Conservation (phyloP, 768 basidiomycete genomes). For the Boletellus ananas region DNA sequence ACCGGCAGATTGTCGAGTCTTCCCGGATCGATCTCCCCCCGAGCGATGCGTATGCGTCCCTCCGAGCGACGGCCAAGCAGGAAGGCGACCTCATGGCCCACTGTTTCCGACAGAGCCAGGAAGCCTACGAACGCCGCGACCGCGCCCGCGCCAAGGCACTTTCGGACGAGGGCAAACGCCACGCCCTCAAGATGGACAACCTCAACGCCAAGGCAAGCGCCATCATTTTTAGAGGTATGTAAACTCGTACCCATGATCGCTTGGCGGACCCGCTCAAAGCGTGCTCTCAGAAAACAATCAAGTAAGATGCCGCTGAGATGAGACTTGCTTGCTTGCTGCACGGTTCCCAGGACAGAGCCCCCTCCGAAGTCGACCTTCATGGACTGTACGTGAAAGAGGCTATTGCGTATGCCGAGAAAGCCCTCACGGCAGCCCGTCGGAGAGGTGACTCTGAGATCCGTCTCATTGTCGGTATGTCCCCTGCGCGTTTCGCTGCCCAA, state of each 20-base stretch:
- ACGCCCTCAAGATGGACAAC: constrained; percentile 69
- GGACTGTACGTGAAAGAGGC: constrained; percentile 93
- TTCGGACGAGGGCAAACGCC: constrained; percentile 73
- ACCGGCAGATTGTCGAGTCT: constrained; percentile 1
- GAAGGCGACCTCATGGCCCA: constrained; percentile 75
- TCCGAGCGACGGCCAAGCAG: constrained; percentile 70
- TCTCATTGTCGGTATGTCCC: constrained; percentile 76
- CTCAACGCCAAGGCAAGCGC: constrained; percentile 77
- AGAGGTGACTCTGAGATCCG: constrained; percentile 60
- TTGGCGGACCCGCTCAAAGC: not conserved
- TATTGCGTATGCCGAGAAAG: constrained; percentile 64
- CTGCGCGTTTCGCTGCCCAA: not conserved
- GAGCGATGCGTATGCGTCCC: constrained; percentile 44
- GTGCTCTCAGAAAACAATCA: constrained; percentile 64
- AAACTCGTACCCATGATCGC: constrained; percentile 26
- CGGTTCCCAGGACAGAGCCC: constrained; percentile 47
- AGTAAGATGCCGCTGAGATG: constrained; percentile 30
- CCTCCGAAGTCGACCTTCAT: constrained; percentile 83
- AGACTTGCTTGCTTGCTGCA: not conserved
- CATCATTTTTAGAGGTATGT: constrained; percentile 65
- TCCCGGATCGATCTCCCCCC: not conserved
- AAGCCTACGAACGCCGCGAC: constrained; percentile 69
- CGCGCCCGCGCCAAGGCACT: constrained; percentile 77
- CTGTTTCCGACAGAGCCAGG: constrained; percentile 61
- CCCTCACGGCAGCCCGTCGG: constrained; percentile 60